A percentile compares a stretch with the other conserved stretches of the same genome.
These are phyloP conservation scores for Globisporangium yorkense DNA, from an alignment of 352 stramenopile genomes.

Conservation along the genomic window DNA sequence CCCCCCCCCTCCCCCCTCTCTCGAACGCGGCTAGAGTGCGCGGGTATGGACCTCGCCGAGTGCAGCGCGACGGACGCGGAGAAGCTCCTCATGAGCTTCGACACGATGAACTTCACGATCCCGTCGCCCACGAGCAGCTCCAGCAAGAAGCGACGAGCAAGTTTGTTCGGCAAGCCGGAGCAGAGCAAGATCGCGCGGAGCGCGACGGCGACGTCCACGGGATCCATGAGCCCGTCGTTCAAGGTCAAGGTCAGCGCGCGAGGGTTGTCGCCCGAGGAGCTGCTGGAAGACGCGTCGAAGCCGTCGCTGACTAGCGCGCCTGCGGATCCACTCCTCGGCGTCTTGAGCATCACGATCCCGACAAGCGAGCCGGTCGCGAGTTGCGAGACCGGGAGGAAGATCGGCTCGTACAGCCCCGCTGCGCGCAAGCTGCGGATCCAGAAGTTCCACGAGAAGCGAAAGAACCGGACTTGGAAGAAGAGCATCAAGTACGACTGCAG, in stretches of 20 bases:
- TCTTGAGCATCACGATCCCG: slow-evolving; percentile 32
- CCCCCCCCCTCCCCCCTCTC: slow-evolving; percentile 25
- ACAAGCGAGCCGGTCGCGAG: slow-evolving; percentile 10
- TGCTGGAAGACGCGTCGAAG: slow-evolving; percentile 22
- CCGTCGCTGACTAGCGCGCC: slow-evolving; percentile 24
- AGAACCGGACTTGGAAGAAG: slow-evolving; percentile 97
- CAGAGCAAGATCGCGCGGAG: slow-evolving; percentile 3
- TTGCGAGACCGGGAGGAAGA: slow-evolving; percentile 46
- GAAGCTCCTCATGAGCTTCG: slow-evolving; percentile 85
- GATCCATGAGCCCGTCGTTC: slow-evolving; percentile 24
- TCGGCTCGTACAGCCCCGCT: slow-evolving; percentile 94
- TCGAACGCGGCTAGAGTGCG: slow-evolving; percentile 25
- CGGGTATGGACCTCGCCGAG: slow-evolving; percentile 29
- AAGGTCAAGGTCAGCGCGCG: slow-evolving; percentile 25
- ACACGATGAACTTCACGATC: slow-evolving; percentile 82
- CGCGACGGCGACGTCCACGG: slow-evolving; percentile 10
- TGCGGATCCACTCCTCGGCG: slow-evolving; percentile 32
- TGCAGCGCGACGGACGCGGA: slow-evolving; percentile 50
- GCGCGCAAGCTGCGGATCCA: slow-evolving; percentile 91
- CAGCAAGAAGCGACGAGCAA: slow-evolving; percentile 31
- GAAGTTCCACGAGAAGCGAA: slow-evolving; percentile 96
- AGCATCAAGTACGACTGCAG: slow-evolving; percentile 99
- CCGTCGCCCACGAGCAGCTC: slow-evolving; percentile 67
- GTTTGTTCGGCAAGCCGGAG: slow-evolving; percentile 30
- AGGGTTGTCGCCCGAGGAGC: slow-evolving; percentile 25